These are phyloP conservation scores for Hanseniaspora sp. DNA, from an alignment of 1,139 yeast species.

Conservation along the genomic window DNA sequence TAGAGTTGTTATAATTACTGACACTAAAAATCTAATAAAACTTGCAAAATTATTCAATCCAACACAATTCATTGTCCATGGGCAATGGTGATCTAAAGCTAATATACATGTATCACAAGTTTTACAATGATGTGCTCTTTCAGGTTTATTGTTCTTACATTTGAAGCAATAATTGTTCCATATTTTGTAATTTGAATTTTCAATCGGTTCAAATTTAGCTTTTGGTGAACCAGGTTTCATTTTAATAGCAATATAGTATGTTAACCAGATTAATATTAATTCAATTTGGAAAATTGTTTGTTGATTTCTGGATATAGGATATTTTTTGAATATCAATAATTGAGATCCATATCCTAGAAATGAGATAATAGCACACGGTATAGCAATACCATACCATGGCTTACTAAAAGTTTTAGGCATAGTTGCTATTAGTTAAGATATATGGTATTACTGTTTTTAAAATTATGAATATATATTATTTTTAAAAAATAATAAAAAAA, in stretches of 20 bases:
- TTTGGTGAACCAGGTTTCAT: constrained; percentile 54
- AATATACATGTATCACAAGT: constrained; percentile 51
- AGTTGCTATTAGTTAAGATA: not conserved
- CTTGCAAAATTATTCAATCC: constrained; percentile 74
- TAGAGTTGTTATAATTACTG: constrained; percentile 52
- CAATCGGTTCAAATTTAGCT: constrained; percentile 30
- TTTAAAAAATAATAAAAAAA: not conserved
- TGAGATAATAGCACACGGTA: constrained; percentile 56
- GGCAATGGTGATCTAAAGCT: constrained; percentile 79
- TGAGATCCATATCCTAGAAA: constrained; percentile 57
- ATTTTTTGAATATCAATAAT: constrained; percentile 42
- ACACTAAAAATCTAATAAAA: constrained; percentile 62
- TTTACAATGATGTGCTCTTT: constrained; percentile 70
- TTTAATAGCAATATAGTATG: constrained; percentile 50
- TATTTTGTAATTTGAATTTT: constrained; percentile 23
- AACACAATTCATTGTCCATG: constrained; percentile 70
- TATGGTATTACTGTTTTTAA: not conserved
- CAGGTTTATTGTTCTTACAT: constrained; percentile 59
- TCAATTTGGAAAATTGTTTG: constrained; percentile 43
- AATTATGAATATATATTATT: too few relatives aligned
- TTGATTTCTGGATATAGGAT: constrained; percentile 29
- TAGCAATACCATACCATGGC: constrained; percentile 53
- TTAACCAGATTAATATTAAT: constrained; percentile 55
- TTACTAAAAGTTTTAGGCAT: constrained; percentile 38
- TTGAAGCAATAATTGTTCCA: constrained; percentile 58